Percentiles rank a stretch among this genome's conserved stretches.
Evolutionary conservation across 192 early-diverging fungal genomes (phyloP).

Genomic region (Coemansia brasiliensis): DNA sequence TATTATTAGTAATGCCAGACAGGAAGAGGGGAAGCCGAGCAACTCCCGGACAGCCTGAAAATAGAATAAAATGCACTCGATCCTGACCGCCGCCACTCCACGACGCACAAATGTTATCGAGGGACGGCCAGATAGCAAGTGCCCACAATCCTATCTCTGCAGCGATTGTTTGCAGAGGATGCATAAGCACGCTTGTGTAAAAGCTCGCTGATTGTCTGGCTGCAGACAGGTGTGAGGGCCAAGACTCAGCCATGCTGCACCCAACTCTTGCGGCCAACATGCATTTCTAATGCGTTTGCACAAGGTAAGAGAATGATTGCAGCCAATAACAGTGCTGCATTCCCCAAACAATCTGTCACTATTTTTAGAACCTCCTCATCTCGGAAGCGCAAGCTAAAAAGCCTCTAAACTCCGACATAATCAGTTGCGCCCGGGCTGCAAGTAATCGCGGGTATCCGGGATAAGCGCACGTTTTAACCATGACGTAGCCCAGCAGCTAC

Average conservation of each 20-base stretch:
- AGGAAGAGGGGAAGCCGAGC: conserved; percentile 4
- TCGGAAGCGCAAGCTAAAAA: neutral
- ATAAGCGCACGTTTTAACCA: too few species aligned
- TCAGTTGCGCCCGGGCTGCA: conserved; percentile 5
- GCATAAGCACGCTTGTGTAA: neutral
- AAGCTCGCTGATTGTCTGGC: conserved; percentile 4
- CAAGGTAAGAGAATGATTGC: neutral
- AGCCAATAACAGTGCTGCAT: conserved; percentile 7
- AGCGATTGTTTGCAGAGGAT: conserved; percentile 12
- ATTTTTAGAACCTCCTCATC: conserved; percentile 9
- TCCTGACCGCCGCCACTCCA: conserved; percentile 16
- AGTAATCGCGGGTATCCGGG: conserved; percentile 6
- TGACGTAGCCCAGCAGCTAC: too few species aligned
- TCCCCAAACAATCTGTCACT: conserved; percentile 4
- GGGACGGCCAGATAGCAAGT: neutral
- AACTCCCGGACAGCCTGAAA: conserved; percentile 15
- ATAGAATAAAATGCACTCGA: conserved; percentile 17
- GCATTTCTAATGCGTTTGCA: conserved; percentile 7
- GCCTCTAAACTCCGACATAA: conserved; percentile 1
- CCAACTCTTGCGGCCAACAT: conserved; percentile 10
- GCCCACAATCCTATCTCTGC: conserved; percentile 6
- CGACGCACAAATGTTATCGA: conserved; percentile 3
- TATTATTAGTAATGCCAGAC: conserved; percentile 24
- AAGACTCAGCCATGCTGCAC: conserved; percentile 10
- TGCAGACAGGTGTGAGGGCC: conserved; percentile 5